Conservation (phyloP, 805 yeast species). For the Starmera quercuum region DNA sequence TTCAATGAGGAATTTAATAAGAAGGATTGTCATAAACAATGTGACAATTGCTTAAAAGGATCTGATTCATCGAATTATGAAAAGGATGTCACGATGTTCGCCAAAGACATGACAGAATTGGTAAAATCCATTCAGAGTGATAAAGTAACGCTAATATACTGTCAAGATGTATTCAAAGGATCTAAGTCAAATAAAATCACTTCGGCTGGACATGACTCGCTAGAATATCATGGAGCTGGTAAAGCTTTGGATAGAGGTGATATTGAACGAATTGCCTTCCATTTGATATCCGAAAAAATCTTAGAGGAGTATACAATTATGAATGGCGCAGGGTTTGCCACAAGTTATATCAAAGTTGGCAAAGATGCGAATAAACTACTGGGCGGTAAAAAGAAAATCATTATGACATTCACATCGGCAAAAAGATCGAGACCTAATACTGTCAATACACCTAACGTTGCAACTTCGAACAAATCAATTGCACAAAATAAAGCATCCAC, state of each 20-base stretch:
- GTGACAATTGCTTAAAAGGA: slow-evolving; percentile 74
- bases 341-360: slow-evolving; percentile 66
- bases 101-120: slow-evolving; percentile 51
- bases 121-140: slow-evolving; percentile 47
- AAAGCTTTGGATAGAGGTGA: slow-evolving; percentile 55
- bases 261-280: slow-evolving; percentile 77
- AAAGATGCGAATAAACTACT: slow-evolving; percentile 43
- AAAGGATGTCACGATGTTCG: slow-evolving; percentile 61
- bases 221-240: slow-evolving; percentile 67
- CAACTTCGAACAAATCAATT: slow-evolving; percentile 3
- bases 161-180: slow-evolving; percentile 81
- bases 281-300: slow-evolving; percentile 56
- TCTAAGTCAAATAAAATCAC: slow-evolving; percentile 54
- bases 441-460: slow-evolving; percentile 3
- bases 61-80: slow-evolving; percentile 35
- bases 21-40: slow-evolving; percentile 54
- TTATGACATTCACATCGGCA: slow-evolving; percentile 34
- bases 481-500: slow-evolving; percentile 3
- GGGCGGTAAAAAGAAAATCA: slow-evolving; percentile 34
- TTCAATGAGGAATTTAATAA: slow-evolving; percentile 80
- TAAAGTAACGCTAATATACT: slow-evolving; percentile 68
- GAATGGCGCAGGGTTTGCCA: slow-evolving; percentile 73
- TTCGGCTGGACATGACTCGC: slow-evolving; percentile 51
- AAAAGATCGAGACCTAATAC: slow-evolving; percentile 14
- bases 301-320: slow-evolving; percentile 65